Conservation (phyloP, 2,329 filamentous ascomycete species). For the Penicillium sp. region DNA sequence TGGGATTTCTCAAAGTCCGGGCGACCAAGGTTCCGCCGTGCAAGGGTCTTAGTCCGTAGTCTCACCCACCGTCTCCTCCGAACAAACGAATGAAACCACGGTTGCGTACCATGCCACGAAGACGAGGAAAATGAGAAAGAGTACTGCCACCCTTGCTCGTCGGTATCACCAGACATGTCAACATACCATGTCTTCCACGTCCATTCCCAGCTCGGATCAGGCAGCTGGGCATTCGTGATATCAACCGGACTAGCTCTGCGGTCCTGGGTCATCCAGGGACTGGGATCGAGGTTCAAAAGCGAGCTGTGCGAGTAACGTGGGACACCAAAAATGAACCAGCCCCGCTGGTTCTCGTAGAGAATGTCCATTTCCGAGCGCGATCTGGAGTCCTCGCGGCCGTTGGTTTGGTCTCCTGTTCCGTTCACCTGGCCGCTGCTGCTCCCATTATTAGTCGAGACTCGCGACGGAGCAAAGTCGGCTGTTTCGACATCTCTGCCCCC, state of each 20-base stretch:
- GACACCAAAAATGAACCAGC: slow-evolving; percentile 82
- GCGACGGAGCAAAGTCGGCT: slow-evolving; percentile 17
- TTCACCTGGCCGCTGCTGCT: slow-evolving; percentile 5
- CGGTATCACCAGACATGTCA: slow-evolving; percentile 76
- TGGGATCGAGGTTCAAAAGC: slow-evolving; percentile 79
- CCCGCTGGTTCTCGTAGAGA: slow-evolving; percentile 93
- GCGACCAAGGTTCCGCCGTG: slow-evolving; percentile 29
- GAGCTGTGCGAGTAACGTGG: slow-evolving; percentile 86
- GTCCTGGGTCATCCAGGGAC: slow-evolving; percentile 76
- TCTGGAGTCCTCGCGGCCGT: slow-evolving; percentile 21
- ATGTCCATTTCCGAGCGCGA: slow-evolving; percentile 67
- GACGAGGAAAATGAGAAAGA: slow-evolving; percentile 81
- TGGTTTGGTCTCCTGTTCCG: slow-evolving; percentile 3
- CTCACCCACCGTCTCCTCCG: slow-evolving; percentile 83
- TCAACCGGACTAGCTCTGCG: slow-evolving; percentile 61
- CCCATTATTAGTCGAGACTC: slow-evolving; percentile 7
- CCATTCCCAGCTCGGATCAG: slow-evolving; percentile 96
- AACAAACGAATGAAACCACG: slow-evolving; percentile 96
- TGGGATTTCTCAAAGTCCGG: slow-evolving; percentile 52
- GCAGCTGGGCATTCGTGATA: slow-evolving; percentile 85
- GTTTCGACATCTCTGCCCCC: slow-evolving; percentile 15
- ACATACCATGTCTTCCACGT: slow-evolving; percentile 70
- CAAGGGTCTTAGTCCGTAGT: slow-evolving; percentile 64
- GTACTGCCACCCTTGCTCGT: slow-evolving; percentile 95
- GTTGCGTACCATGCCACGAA: slow-evolving; percentile 82